A percentile compares a stretch with the other conserved stretches of the same genome.
Evolutionary conservation across 2,329 filamentous ascomycete species (phyloP).

Genomic region (Microsporum audouinii): DNA sequence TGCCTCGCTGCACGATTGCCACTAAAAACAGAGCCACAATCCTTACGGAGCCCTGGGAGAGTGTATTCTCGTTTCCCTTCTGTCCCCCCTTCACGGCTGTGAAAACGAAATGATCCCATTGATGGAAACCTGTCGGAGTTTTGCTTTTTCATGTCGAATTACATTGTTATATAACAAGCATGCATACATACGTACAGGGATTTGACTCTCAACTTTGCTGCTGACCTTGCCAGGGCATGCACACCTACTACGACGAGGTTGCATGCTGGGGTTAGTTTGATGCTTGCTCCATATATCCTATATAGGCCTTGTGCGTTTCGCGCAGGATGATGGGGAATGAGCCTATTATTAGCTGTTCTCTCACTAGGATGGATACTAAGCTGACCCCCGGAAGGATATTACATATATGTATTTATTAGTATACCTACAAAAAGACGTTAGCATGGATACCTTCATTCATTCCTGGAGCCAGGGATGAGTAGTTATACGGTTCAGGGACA

Average conservation of each 20-base stretch:
- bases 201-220: not conserved
- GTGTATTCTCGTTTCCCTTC: not conserved
- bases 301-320: constrained; percentile 1
- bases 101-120: constrained; percentile 1
- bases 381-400: constrained; percentile 1
- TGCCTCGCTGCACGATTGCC: constrained; percentile 2
- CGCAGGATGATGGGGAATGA: not conserved
- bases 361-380: not conserved
- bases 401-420: not conserved
- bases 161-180: not conserved
- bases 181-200: not conserved
- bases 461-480: not conserved
- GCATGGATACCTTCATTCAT: constrained; percentile 1
- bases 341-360: not conserved
- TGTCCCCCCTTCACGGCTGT: not conserved
- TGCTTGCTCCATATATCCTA: constrained; percentile 3
- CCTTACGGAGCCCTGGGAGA: not conserved
- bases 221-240: not conserved
- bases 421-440: not conserved
- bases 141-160: constrained; percentile 2
- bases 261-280: not conserved
- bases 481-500: not conserved
- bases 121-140: constrained; percentile 4
- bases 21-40: not conserved
- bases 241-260: not conserved